Evolutionary conservation across 2,329 filamentous ascomycete genomes (phyloP).

Genomic region (Fusarium sp.): DNA sequence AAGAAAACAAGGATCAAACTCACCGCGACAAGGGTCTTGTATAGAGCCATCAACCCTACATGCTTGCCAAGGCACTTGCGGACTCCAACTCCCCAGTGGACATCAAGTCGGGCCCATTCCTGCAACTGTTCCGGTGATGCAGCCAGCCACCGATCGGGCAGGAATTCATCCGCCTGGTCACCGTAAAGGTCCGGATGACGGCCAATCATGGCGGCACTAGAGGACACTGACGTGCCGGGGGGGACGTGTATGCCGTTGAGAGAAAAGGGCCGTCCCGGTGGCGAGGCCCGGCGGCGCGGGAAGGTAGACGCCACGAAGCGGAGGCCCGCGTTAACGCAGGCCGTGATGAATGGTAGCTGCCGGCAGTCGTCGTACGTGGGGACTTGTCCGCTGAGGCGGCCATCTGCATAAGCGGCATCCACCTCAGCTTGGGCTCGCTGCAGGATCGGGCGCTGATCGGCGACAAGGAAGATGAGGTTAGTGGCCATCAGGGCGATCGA

Average conservation of each 20-base stretch:
- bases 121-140: background rate
- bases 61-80: background rate
- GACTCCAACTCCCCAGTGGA: background rate
- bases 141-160: background rate
- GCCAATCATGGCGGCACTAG: background rate
- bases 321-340: background rate
- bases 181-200: background rate
- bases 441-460: background rate
- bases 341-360: background rate
- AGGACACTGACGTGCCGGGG: background rate
- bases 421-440: background rate
- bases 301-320: conserved; percentile 2
- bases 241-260: background rate
- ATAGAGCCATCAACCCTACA: background rate
- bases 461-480: background rate
- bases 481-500: background rate
- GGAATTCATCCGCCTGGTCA: background rate
- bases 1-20: background rate
- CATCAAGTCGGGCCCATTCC: background rate
- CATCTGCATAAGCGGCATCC: background rate
- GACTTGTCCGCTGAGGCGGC: background rate
- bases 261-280: background rate
- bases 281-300: background rate
- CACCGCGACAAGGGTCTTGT: background rate
- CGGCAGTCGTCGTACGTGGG: background rate